These are phyloP conservation scores for Cicer pinnatifidum DNA, from an alignment of 306 rosid genomes.

Conservation along the genomic window DNA sequence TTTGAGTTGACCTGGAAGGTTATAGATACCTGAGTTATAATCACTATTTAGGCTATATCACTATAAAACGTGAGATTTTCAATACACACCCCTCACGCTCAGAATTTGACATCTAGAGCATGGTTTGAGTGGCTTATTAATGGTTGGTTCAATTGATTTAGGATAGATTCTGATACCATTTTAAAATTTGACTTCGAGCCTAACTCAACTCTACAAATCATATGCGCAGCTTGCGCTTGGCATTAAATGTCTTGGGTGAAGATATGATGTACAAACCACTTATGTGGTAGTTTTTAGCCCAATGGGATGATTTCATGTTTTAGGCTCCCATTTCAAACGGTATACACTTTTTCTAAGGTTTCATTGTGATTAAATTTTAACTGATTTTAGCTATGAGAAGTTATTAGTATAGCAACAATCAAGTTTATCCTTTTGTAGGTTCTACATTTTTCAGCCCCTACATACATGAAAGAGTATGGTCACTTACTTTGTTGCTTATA, in stretches of 20 bases:
- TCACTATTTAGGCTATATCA: not conserved
- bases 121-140: not conserved
- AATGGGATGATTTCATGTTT: too few species aligned
- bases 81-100: not conserved
- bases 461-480: not conserved
- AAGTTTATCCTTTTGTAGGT: not conserved
- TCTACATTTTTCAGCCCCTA: not conserved
- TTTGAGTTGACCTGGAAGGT: not conserved
- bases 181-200: not conserved
- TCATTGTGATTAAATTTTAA: not conserved
- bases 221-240: not conserved
- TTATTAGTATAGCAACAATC: conserved; percentile 9
- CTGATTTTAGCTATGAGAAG: not conserved
- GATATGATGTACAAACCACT: too few species aligned
- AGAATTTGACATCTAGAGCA: not conserved
- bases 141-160: not conserved
- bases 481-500: conserved; percentile 2
- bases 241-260: too few species aligned
- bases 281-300: too few species aligned
- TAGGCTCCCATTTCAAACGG: too few species aligned
- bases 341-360: too few species aligned
- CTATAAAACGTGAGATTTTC: not conserved
- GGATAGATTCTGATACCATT: not conserved
- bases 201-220: not conserved
- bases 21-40: not conserved